These are phyloP conservation scores for Lachancea cidri DNA, from an alignment of 805 yeast species.

Conservation along the genomic window DNA sequence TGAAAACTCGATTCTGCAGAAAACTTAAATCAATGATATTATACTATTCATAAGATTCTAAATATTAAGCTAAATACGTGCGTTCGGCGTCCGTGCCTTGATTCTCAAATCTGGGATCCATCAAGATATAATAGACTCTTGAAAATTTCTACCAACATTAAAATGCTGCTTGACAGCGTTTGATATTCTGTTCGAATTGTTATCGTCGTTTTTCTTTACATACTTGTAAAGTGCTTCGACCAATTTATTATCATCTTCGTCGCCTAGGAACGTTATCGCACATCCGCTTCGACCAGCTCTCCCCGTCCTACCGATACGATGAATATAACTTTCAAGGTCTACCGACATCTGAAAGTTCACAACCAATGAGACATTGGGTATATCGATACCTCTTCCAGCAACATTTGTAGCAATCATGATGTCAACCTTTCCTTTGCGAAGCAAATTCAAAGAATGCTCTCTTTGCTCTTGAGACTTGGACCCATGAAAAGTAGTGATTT, in stretches of 20 bases:
- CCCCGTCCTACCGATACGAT: slow-evolving; percentile 94
- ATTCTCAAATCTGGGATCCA: background rate
- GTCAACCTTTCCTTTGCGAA: slow-evolving; percentile 51
- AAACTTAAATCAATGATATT: no score
- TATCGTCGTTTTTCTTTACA: slow-evolving; percentile 35
- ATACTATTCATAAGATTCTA: no score
- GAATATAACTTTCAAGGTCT: slow-evolving; percentile 77
- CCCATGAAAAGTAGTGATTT: slow-evolving; percentile 72
- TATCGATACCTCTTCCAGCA: slow-evolving; percentile 93
- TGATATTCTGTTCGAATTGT: slow-evolving; percentile 17
- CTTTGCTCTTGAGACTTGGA: slow-evolving; percentile 80
- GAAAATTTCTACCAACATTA: slow-evolving; percentile 12
- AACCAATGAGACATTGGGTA: slow-evolving; percentile 80
- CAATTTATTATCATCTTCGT: slow-evolving; percentile 46
- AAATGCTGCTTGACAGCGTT: slow-evolving; percentile 12
- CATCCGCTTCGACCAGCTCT: slow-evolving; percentile 83
- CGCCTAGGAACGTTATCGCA: slow-evolving; percentile 67
- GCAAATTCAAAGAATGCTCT: slow-evolving; percentile 63
- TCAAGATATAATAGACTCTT: slow-evolving; percentile 15
- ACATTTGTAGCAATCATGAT: slow-evolving; percentile 88
- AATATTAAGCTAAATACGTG: no score
- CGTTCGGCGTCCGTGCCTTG: no score
- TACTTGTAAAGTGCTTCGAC: slow-evolving; percentile 38
- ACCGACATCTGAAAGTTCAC: slow-evolving; percentile 81
- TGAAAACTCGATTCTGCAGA: no score